phyloP scores from a whole-genome alignment of 2,329 filamentous ascomycete genomes.

The Bipolaris victoriae region DNA sequence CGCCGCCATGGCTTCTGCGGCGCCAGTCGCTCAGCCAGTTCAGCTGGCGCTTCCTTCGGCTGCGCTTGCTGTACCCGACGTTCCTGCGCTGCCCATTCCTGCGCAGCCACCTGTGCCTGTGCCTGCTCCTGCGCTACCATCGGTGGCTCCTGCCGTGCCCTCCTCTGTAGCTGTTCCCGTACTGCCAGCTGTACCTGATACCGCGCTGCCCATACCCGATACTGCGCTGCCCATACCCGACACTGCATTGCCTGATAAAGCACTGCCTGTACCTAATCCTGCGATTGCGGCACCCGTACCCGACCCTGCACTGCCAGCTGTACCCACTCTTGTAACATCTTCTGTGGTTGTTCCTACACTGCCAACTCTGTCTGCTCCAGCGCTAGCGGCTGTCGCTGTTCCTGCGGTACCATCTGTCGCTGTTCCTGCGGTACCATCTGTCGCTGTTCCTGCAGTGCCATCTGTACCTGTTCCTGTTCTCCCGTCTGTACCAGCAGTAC shows the following conservation, averaged over 20 bases:
- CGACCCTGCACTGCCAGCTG: background rate
- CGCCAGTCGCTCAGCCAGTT: conserved; percentile 3
- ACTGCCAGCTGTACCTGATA: too few relatives aligned
- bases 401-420: too few relatives aligned
- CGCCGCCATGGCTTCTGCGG: background rate
- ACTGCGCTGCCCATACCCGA: too few relatives aligned
- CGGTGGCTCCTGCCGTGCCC: background rate
- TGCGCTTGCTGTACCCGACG: background rate
- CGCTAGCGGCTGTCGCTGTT: background rate
- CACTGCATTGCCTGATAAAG: background rate
- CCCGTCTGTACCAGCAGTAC: conserved; percentile 40
- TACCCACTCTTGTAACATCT: too few relatives aligned
- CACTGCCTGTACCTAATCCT: background rate
- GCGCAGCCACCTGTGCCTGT: background rate
- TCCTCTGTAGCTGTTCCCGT: too few relatives aligned
- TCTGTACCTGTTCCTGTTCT: conserved; percentile 5
- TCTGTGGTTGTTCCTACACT: too few relatives aligned
- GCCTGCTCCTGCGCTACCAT: conserved; percentile 8
- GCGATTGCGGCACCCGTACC: background rate
- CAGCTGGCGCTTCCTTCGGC: conserved; percentile 12
- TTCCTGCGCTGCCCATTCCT: too few relatives aligned
- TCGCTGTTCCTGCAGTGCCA: too few relatives aligned
- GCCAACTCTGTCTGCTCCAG: background rate
- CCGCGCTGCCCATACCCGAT: too few relatives aligned
- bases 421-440: too few relatives aligned